phyloP scores from a whole-genome alignment of 495 filamentous ascomycete species.

The Penicillium maclennaniae region DNA sequence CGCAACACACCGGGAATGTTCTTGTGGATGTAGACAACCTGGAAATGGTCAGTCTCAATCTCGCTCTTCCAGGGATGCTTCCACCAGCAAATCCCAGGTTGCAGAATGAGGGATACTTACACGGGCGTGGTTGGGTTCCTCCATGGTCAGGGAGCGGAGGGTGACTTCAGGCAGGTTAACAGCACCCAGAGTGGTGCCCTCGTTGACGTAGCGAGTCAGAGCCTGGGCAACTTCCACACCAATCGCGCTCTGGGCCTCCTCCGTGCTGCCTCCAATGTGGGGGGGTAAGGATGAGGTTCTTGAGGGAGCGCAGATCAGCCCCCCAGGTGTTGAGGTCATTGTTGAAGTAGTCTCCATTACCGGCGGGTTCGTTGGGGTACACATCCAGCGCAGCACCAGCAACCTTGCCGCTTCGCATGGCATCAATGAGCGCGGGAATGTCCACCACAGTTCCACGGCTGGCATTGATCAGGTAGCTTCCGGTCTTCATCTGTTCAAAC shows the following conservation, averaged over 20 bases:
- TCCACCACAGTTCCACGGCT: slow-evolving; percentile 92
- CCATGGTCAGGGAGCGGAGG: slow-evolving; percentile 79
- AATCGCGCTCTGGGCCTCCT: slow-evolving; percentile 96
- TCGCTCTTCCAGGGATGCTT: background rate
- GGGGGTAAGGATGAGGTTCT: slow-evolving; percentile 94
- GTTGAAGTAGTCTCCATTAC: slow-evolving; percentile 93
- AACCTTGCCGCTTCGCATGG: slow-evolving; percentile 81
- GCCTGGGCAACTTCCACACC: slow-evolving; percentile 88
- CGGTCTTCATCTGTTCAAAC: slow-evolving; percentile 84
- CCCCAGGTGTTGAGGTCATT: slow-evolving; percentile 79
- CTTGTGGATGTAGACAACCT: slow-evolving; percentile 91
- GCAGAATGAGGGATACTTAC: slow-evolving; percentile 35
- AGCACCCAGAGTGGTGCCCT: slow-evolving; percentile 80
- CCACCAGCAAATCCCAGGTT: background rate
- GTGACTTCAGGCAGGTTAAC: slow-evolving; percentile 96
- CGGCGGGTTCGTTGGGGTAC: slow-evolving; percentile 87
- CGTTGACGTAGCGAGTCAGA: slow-evolving; percentile 87
- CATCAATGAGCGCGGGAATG: slow-evolving; percentile 85
- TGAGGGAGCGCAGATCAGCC: slow-evolving; percentile 77
- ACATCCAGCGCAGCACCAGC: slow-evolving; percentile 96
- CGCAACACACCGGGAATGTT: slow-evolving; percentile 93
- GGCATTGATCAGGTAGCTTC: slow-evolving; percentile 93
- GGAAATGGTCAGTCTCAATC: slow-evolving; percentile 12
- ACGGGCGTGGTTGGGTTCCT: slow-evolving; percentile 82
- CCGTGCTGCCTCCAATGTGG: slow-evolving; percentile 95